phyloP scores from a whole-genome alignment of 306 rosid genomes.

The Senna siamea region DNA sequence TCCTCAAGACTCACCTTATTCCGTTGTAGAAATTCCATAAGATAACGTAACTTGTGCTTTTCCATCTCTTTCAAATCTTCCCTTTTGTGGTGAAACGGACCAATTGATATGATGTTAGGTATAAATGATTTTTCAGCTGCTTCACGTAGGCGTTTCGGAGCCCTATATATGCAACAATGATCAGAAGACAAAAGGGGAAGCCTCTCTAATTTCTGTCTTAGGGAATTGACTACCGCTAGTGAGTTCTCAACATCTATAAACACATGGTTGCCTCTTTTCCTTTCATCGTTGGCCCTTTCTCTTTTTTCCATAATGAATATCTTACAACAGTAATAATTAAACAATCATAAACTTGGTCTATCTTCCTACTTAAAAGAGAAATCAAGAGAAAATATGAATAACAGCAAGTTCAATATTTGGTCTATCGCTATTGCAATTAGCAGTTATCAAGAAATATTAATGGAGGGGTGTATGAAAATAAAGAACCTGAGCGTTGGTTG shows the following conservation, averaged over 20 bases:
- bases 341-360: background rate
- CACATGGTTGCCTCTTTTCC: background rate
- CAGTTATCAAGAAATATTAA: too few relatives aligned
- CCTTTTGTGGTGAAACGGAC: background rate
- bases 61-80: background rate
- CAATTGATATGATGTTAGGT: conserved; percentile 15
- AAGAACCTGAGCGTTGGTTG: background rate
- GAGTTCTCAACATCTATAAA: background rate
- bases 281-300: background rate
- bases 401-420: background rate
- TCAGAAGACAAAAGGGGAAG: background rate
- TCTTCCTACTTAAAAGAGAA: background rate
- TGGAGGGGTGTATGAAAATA: too few relatives aligned
- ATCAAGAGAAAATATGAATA: background rate
- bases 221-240: background rate
- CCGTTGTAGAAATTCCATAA: background rate
- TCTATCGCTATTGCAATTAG: background rate
- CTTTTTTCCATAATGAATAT: background rate
- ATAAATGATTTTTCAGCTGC: background rate
- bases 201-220: background rate
- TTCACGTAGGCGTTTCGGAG: background rate
- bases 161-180: conserved; percentile 1
- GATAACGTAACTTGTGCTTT: background rate
- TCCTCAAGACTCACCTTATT: background rate
- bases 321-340: background rate